These are phyloP conservation scores for Agrocybe praecox DNA, from an alignment of 768 basidiomycete genomes.

Conservation along the genomic window DNA sequence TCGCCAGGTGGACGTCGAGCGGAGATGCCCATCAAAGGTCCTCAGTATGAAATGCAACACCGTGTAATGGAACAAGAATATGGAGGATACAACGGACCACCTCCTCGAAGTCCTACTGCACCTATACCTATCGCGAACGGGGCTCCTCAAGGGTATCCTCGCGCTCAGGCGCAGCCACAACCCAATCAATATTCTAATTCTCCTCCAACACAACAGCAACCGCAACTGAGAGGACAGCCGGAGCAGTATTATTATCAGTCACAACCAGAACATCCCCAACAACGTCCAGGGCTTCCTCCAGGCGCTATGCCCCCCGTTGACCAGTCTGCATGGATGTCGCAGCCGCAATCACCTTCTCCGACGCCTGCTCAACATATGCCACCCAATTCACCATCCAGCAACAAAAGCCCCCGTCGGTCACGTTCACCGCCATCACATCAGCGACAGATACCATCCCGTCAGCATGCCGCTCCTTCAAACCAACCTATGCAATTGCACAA, in stretches of 20 bases:
- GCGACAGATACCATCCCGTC: conserved; percentile 5
- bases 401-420: conserved; percentile 40
- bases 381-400: conserved; percentile 27
- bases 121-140: conserved; percentile 19
- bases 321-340: conserved; percentile 36
- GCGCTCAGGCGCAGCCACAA: conserved; percentile 20
- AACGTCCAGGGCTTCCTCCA: conserved; percentile 50
- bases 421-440: conserved; percentile 55
- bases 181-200: conserved; percentile 25
- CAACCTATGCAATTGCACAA: conserved; percentile 37
- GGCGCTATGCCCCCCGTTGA: conserved; percentile 64
- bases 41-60: conserved; percentile 94
- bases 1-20: conserved; percentile 62
- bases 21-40: conserved; percentile 86
- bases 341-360: conserved; percentile 24
- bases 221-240: conserved; percentile 22
- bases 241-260: conserved; percentile 43
- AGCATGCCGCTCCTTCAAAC: conserved; percentile 19
- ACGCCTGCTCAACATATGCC: conserved; percentile 15
- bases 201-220: conserved; percentile 20
- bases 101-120: conserved; percentile 29
- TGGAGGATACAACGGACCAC: conserved; percentile 44
- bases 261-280: conserved; percentile 28
- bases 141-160: conserved; percentile 21
- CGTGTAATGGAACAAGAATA: conserved; percentile 92